Conservation (phyloP, 129 eudicot species). For the Rutidosis leptorrhynchoides region DNA sequence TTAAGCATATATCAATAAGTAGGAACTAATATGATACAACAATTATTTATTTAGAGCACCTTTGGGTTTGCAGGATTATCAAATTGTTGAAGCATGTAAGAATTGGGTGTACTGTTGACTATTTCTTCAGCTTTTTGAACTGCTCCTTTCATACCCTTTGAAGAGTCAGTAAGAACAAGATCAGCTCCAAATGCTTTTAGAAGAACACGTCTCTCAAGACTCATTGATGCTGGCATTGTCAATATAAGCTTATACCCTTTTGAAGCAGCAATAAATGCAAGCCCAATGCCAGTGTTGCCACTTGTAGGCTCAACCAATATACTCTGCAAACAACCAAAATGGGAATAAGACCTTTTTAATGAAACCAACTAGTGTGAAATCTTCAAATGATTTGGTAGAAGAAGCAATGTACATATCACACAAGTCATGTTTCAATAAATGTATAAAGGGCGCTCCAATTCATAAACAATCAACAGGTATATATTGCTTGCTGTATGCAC, state of each 20-base stretch:
- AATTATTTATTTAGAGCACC: conserved; percentile 36
- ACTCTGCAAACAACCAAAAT: conserved; percentile 48
- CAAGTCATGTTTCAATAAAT: neutral
- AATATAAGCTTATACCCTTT: conserved; percentile 89
- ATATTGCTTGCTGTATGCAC: neutral
- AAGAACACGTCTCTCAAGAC: conserved; percentile 98
- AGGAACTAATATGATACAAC: conserved; percentile 12
- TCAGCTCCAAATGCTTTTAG: conserved; percentile 98
- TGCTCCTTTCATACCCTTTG: conserved; percentile 99
- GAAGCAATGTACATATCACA: neutral
- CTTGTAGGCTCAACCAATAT: conserved; percentile 97
- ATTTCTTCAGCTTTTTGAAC: conserved; percentile 95
- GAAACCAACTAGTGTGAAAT: neutral
- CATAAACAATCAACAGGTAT: neutral
- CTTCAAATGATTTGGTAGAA: too few relatives aligned
- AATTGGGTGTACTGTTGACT: conserved; percentile 67
- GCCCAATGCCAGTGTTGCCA: conserved; percentile 99
- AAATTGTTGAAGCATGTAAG: conserved; percentile 98
- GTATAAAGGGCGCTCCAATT: neutral
- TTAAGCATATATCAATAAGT: neutral
- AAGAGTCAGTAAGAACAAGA: conserved; percentile 85
- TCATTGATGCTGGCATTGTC: conserved; percentile 99
- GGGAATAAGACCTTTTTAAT: neutral
- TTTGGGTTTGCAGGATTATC: conserved; percentile 99
- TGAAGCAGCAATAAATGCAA: conserved; percentile 97